phyloP scores from a whole-genome alignment of 108 stramenopile species.

The Phaeodactylum tricornutum region DNA sequence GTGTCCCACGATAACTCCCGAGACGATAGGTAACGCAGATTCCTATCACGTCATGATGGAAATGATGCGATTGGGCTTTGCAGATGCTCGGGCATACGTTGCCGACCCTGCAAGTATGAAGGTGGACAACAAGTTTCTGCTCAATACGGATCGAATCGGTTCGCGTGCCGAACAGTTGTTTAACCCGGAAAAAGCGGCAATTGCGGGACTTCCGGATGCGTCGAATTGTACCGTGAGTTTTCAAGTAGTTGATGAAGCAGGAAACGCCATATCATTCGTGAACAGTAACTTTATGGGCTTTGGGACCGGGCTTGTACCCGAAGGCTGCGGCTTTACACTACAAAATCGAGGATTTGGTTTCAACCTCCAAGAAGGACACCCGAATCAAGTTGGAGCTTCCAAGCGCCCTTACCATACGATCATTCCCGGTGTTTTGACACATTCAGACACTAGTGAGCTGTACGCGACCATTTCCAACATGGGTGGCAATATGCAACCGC shows the following conservation, averaged over 20 bases:
- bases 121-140: conserved; percentile 28
- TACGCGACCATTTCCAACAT: conserved; percentile 87
- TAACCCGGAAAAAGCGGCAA: conserved; percentile 40
- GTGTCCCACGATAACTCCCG: conserved; percentile 12
- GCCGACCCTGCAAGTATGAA: conserved; percentile 53
- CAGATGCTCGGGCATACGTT: conserved; percentile 67
- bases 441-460: conserved; percentile 68
- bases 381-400: conserved; percentile 70
- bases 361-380: conserved; percentile 56
- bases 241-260: conserved; percentile 81
- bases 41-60: conserved; percentile 71
- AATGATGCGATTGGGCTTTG: conserved; percentile 89
- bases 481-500: conserved; percentile 98
- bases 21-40: conserved; percentile 31
- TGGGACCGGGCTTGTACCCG: conserved; percentile 89
- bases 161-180: conserved; percentile 37
- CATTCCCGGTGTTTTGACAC: conserved; percentile 87
- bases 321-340: conserved; percentile 88
- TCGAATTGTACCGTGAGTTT: conserved; percentile 86
- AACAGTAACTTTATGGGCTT: conserved; percentile 95
- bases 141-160: conserved; percentile 48
- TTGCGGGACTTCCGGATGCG: conserved; percentile 38
- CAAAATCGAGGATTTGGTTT: conserved; percentile 95
- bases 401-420: conserved; percentile 98
- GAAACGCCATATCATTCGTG: conserved; percentile 93